These are phyloP conservation scores for Aphanomyces cochlioides DNA, from an alignment of 352 stramenopile species.

Conservation along the genomic window DNA sequence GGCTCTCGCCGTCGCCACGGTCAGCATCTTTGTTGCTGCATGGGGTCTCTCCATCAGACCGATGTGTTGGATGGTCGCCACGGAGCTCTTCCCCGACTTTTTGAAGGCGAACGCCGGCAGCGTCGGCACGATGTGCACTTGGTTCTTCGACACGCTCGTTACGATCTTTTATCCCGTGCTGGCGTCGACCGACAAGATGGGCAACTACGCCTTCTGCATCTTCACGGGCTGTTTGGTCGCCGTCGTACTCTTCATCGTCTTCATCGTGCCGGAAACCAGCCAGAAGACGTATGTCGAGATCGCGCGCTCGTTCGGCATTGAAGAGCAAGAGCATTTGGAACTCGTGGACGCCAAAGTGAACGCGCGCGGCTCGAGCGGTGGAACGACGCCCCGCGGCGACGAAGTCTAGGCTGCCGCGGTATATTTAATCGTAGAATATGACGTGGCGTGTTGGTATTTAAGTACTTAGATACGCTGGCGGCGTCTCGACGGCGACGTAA, in stretches of 20 bases:
- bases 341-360: not conserved
- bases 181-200: constrained; percentile 39
- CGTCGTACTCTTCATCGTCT: constrained; percentile 51
- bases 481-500: too few relatives aligned
- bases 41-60: constrained; percentile 50
- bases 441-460: too few relatives aligned
- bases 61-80: constrained; percentile 48
- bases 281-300: constrained; percentile 62
- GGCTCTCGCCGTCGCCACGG: constrained; percentile 51
- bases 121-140: constrained; percentile 53
- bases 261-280: constrained; percentile 51
- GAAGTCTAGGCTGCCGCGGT: too few relatives aligned
- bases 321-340: not conserved
- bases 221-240: constrained; percentile 47
- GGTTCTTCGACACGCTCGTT: constrained; percentile 49
- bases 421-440: too few relatives aligned
- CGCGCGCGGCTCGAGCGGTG: too few relatives aligned
- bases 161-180: constrained; percentile 54
- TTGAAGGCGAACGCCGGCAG: constrained; percentile 45
- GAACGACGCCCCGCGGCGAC: too few relatives aligned
- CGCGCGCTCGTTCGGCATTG: constrained; percentile 41
- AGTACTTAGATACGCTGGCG: too few relatives aligned
- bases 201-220: constrained; percentile 41
- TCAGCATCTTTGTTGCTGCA: constrained; percentile 43
- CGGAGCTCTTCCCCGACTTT: constrained; percentile 54